Percentiles rank a stretch among this genome's conserved stretches.
phyloP scores from a whole-genome alignment of 805 yeast species.

The Pichia insulana region DNA sequence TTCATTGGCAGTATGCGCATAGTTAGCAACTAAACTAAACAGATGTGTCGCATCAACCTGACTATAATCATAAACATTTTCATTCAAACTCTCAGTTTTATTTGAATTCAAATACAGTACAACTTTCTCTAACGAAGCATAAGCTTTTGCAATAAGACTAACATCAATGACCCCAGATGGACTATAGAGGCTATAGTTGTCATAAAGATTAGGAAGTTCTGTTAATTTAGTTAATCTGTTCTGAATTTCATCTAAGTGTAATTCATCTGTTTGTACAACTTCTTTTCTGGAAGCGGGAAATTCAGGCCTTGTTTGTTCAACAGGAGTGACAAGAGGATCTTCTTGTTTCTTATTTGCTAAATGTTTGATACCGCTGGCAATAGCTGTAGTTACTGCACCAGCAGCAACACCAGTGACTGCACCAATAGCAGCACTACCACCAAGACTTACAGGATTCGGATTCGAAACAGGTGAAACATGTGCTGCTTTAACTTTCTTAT shows the following conservation, averaged over 20 bases:
- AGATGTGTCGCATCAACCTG: slow-evolving; percentile 26
- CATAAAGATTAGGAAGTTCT: not conserved
- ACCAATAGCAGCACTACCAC: not conserved
- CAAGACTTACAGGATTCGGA: not conserved
- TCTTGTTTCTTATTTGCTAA: not conserved
- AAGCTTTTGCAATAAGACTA: slow-evolving; percentile 36
- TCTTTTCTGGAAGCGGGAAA: slow-evolving; percentile 12
- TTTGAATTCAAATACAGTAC: slow-evolving; percentile 20
- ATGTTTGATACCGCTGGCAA: not conserved
- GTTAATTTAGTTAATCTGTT: slow-evolving; percentile 7
- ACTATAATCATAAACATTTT: not conserved
- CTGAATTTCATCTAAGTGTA: slow-evolving; percentile 25
- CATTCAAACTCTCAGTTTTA: slow-evolving; percentile 10
- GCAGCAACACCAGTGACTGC: not conserved
- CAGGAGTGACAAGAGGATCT: not conserved
- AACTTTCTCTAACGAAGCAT: slow-evolving; percentile 40
- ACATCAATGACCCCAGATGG: slow-evolving; percentile 39
- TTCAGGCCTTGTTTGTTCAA: not conserved
- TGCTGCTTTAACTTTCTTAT: not conserved
- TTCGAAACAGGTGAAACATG: not conserved
- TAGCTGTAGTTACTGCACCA: not conserved
- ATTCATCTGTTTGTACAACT: slow-evolving; percentile 35
- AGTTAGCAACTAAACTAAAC: slow-evolving; percentile 43
- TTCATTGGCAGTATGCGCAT: slow-evolving; percentile 37
- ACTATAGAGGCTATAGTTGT: slow-evolving; percentile 10